These are phyloP conservation scores for Immersiella caudata DNA, from an alignment of 495 filamentous ascomycete species.

Conservation along the genomic window DNA sequence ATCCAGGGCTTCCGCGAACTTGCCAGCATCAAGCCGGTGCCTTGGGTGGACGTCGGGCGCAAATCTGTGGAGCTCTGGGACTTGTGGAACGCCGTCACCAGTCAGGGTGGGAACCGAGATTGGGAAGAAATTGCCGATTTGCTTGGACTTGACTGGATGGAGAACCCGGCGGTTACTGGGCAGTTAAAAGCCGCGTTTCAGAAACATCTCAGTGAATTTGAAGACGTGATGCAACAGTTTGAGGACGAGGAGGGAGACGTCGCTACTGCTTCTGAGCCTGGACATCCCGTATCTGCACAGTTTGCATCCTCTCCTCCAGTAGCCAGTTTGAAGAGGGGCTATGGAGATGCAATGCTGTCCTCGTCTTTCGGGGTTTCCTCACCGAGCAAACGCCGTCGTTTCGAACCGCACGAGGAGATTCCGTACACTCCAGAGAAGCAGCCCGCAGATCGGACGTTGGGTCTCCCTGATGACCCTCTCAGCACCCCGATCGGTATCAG, in stretches of 20 bases:
- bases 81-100: conserved; percentile 38
- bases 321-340: conserved; percentile 1
- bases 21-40: conserved; percentile 6
- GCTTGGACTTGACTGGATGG: conserved; percentile 45
- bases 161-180: conserved; percentile 33
- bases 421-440: conserved; percentile 5
- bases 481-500: conserved; percentile 14
- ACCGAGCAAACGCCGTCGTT: conserved; percentile 22
- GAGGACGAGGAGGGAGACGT: conserved; percentile 33
- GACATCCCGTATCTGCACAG: not conserved
- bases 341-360: not conserved
- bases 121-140: conserved; percentile 44
- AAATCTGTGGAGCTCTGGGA: conserved; percentile 40
- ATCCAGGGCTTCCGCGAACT: conserved; percentile 31
- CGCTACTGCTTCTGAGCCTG: not conserved
- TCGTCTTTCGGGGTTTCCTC: not conserved
- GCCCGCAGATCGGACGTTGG: not conserved
- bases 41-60: conserved; percentile 32
- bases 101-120: conserved; percentile 34
- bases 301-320: conserved; percentile 36
- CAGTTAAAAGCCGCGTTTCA: conserved; percentile 43
- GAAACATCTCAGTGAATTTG: conserved; percentile 36
- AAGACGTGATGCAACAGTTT: conserved; percentile 33
- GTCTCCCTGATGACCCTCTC: not conserved
- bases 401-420: conserved; percentile 21